A percentile compares a stretch with the other conserved stretches of the same genome.
phyloP scores from a whole-genome alignment of 2,329 filamentous ascomycete species.

The Shiraia bambusicola region DNA sequence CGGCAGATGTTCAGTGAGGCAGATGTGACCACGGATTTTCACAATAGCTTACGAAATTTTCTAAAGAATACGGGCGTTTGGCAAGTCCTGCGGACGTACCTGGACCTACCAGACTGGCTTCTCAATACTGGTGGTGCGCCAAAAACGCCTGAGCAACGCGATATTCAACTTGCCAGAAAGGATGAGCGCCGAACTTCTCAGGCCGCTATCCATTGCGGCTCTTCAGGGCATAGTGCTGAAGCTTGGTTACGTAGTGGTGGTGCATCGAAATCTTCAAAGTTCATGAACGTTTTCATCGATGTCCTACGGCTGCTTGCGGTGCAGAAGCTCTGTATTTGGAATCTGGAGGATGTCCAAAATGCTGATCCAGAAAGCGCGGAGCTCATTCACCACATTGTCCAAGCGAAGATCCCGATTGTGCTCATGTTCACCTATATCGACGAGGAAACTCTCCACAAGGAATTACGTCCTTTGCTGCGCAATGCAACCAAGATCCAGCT shows the following conservation, averaged over 20 bases:
- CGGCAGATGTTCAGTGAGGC: slow-evolving; percentile 66
- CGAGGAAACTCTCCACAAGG: slow-evolving; percentile 43
- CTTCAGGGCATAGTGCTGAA: slow-evolving; percentile 41
- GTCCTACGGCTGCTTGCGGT: slow-evolving; percentile 78
- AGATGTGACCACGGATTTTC: slow-evolving; percentile 62
- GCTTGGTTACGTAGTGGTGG: slow-evolving; percentile 51
- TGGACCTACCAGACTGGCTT: slow-evolving; percentile 70
- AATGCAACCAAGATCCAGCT: slow-evolving; percentile 67
- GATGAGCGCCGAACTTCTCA: slow-evolving; percentile 32
- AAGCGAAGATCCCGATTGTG: slow-evolving; percentile 76
- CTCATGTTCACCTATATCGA: slow-evolving; percentile 59
- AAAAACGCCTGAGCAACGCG: slow-evolving; percentile 29
- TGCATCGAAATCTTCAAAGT: slow-evolving; percentile 60
- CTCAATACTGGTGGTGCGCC: slow-evolving; percentile 32
- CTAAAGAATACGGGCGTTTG: slow-evolving; percentile 57
- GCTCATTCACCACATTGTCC: slow-evolving; percentile 77
- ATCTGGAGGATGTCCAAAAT: slow-evolving; percentile 86
- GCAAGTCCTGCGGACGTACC: slow-evolving; percentile 56
- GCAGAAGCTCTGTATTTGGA: slow-evolving; percentile 85
- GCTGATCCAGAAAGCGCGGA: slow-evolving; percentile 86
- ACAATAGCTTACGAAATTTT: slow-evolving; percentile 58
- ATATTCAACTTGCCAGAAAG: slow-evolving; percentile 17
- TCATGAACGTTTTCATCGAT: slow-evolving; percentile 87
- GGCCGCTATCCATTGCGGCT: slow-evolving; percentile 41
- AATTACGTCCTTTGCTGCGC: slow-evolving; percentile 42